These are phyloP conservation scores for Backusella westeae DNA, from an alignment of 192 early-diverging fungal species.

Conservation along the genomic window DNA sequence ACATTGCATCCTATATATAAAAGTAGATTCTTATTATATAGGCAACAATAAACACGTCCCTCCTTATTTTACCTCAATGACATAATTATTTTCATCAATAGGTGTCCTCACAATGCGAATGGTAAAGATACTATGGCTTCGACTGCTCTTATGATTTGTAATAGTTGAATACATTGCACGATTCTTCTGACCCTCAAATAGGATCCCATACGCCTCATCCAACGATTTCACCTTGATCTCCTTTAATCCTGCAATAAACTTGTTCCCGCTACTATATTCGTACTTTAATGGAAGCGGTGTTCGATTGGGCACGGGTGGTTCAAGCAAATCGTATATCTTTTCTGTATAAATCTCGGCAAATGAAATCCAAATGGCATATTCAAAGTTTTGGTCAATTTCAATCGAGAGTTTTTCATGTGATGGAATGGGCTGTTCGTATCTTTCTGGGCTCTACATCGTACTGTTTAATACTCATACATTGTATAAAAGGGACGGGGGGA, in stretches of 20 bases:
- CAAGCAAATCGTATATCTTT: conserved; percentile 82
- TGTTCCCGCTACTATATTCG: conserved; percentile 40
- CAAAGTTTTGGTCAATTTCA: conserved; percentile 50
- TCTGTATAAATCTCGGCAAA: conserved; percentile 92
- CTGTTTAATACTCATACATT: too few species aligned
- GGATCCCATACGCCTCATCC: conserved; percentile 57
- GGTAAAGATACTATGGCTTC: conserved; percentile 69
- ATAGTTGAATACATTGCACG: conserved; percentile 57
- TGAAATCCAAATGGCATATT: conserved; percentile 83
- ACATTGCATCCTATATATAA: conserved; percentile 29
- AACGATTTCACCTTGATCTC: conserved; percentile 55
- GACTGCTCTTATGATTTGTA: conserved; percentile 52
- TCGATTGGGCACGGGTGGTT: conserved; percentile 29
- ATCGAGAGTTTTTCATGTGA: conserved; percentile 14
- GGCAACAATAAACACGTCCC: too few species aligned
- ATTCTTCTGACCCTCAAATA: conserved; percentile 56
- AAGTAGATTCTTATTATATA: neutral
- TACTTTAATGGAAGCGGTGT: conserved; percentile 35
- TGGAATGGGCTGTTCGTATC: neutral
- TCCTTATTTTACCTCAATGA: conserved; percentile 35
- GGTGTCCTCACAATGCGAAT: conserved; percentile 60
- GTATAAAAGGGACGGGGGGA: too few species aligned
- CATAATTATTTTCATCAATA: conserved; percentile 40
- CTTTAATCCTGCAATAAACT: conserved; percentile 61
- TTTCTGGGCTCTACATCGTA: neutral